Conservation (phyloP, 2,329 filamentous ascomycete species). For the Botrytis hyacinthi region DNA sequence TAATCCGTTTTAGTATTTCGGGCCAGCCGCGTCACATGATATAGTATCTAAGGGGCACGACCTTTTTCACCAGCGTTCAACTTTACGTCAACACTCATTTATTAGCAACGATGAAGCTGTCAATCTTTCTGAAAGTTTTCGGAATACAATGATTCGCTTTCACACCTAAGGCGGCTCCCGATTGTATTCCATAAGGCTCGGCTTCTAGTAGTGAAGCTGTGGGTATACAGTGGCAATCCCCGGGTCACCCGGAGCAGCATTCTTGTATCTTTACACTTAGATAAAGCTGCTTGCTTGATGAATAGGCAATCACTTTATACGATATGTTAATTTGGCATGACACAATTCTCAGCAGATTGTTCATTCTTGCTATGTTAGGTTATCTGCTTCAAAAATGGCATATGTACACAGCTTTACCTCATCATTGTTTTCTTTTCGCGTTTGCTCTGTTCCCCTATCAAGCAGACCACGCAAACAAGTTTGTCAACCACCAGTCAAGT, state of each 20-base stretch:
- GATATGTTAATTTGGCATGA: neutral
- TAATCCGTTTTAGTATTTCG: neutral
- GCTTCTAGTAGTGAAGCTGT: neutral
- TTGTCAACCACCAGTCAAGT: neutral
- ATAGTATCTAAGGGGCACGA: neutral
- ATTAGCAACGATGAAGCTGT: neutral
- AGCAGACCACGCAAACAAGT: neutral
- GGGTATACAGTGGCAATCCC: neutral
- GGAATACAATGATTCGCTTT: neutral
- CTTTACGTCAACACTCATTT: neutral
- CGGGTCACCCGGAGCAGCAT: neutral
- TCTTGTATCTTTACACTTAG: neutral
- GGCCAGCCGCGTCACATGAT: slow-evolving; percentile 8
- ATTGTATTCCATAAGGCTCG: neutral
- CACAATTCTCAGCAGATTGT: neutral
- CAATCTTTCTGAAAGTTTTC: neutral
- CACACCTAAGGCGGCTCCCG: neutral
- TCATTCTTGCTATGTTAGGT: neutral
- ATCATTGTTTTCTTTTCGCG: neutral
- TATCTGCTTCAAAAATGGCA: neutral
- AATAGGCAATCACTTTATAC: neutral
- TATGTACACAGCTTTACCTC: neutral
- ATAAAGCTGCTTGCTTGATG: neutral
- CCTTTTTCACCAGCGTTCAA: neutral
- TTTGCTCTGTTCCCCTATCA: neutral